Percentiles rank a stretch among this genome's conserved stretches.
Conservation (phyloP, 2,329 filamentous ascomycete species). For the Macrophomina tecta region DNA sequence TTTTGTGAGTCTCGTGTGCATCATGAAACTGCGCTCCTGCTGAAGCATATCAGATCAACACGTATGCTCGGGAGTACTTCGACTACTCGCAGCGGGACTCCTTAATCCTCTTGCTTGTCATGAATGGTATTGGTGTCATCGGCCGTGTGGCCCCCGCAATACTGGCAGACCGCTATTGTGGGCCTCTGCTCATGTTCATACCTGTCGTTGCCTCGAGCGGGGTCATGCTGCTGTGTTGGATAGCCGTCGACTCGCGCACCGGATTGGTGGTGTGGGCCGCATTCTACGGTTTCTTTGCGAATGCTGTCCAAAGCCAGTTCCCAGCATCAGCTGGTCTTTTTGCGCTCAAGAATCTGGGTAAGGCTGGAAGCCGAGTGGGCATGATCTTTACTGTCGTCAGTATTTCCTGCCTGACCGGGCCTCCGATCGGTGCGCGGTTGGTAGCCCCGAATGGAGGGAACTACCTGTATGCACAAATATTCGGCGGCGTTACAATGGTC, state of each 20-base stretch:
- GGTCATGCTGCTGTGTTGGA: constrained; percentile 13
- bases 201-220: neutral
- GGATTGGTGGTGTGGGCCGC: constrained; percentile 1
- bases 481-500: constrained; percentile 2
- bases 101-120: constrained; percentile 8
- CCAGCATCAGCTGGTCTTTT: constrained; percentile 32
- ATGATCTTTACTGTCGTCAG: neutral
- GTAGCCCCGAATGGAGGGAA: neutral
- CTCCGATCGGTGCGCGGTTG: neutral
- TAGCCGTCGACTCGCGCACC: neutral
- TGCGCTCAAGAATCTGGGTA: neutral
- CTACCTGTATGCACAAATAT: constrained; percentile 1
- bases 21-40: neutral
- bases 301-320: constrained; percentile 42
- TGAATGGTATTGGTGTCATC: constrained; percentile 11
- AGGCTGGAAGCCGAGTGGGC: constrained; percentile 1
- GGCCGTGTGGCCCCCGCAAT: constrained; percentile 45
- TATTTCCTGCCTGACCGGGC: neutral
- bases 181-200: constrained; percentile 8
- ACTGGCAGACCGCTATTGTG: constrained; percentile 36
- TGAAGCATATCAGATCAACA: constrained; percentile 5
- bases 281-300: constrained; percentile 15
- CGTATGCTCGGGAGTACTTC: constrained; percentile 42
- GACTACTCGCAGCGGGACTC: constrained; percentile 50
- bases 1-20: constrained; percentile 20